Percentiles rank a stretch among this genome's conserved stretches.
phyloP scores from a whole-genome alignment of 352 stramenopile species.

The Pythium utonaiense region DNA sequence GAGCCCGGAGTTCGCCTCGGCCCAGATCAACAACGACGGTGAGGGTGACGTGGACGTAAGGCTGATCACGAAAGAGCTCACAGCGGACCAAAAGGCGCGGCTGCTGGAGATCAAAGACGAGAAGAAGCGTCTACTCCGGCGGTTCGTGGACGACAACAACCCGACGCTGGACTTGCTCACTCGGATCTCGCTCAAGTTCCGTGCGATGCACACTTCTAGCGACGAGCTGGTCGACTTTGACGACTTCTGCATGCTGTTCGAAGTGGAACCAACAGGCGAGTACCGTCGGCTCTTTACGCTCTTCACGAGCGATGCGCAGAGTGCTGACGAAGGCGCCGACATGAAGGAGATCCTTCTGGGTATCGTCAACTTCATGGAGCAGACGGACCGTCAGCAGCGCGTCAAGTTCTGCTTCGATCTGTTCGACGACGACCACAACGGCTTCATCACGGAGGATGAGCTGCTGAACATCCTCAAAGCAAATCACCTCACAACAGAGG shows the following conservation, averaged over 20 bases:
- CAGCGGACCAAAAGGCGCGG: constrained; percentile 46
- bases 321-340: constrained; percentile 63
- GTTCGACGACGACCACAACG: constrained; percentile 92
- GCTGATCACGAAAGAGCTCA: constrained; percentile 32
- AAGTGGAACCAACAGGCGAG: constrained; percentile 86
- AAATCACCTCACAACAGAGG: constrained; percentile 81
- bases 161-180: constrained; percentile 60
- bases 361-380: constrained; percentile 87
- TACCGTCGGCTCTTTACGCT: constrained; percentile 86
- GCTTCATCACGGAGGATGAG: constrained; percentile 88
- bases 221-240: constrained; percentile 53
- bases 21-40: constrained; percentile 23
- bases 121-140: constrained; percentile 65
- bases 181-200: constrained; percentile 56
- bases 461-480: constrained; percentile 90
- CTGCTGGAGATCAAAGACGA: constrained; percentile 64
- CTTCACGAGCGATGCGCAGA: constrained; percentile 67
- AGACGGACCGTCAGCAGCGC: constrained; percentile 69
- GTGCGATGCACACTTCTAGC: constrained; percentile 45
- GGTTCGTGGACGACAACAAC: constrained; percentile 66
- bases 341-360: constrained; percentile 89
- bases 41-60: constrained; percentile 26
- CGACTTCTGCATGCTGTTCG: constrained; percentile 81
- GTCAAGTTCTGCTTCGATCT: constrained; percentile 94
- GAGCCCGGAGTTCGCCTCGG: constrained; percentile 66